These are phyloP conservation scores for Rusavskia elegans DNA, from an alignment of 495 filamentous ascomycete genomes.

Conservation along the genomic window DNA sequence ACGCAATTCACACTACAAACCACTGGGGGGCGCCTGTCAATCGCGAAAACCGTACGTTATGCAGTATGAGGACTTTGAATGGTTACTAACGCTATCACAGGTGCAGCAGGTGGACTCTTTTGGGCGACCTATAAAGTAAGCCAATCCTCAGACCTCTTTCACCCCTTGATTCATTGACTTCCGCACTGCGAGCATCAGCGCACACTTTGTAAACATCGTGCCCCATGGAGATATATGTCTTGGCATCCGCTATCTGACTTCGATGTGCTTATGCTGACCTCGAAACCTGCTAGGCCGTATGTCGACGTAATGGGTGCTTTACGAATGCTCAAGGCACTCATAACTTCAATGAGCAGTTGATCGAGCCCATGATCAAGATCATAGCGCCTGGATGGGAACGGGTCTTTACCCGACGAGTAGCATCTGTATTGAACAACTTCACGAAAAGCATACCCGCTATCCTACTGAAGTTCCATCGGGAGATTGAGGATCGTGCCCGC, in stretches of 20 bases:
- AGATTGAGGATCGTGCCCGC: conserved; percentile 22
- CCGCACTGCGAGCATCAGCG: no score
- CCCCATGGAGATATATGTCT: no score
- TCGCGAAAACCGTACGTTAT: conserved; percentile 15
- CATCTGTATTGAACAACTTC: conserved; percentile 20
- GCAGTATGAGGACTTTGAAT: no score
- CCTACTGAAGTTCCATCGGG: conserved; percentile 26
- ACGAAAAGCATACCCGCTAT: conserved; percentile 9
- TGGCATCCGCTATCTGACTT: no score
- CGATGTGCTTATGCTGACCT: no score
- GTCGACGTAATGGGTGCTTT: conserved; percentile 32
- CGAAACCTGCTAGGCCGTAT: conserved; percentile 24
- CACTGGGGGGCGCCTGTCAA: conserved; percentile 31
- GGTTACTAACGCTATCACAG: no score
- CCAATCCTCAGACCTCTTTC: no score
- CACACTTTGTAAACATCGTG: no score
- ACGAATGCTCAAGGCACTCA: conserved; percentile 11
- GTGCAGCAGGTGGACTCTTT: conserved; percentile 26
- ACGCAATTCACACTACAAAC: conserved; percentile 23
- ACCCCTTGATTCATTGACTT: no score
- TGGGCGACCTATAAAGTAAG: conserved; percentile 40
- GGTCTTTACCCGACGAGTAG: conserved; percentile 30
- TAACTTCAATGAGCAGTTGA: conserved; percentile 17
- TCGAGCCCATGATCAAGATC: conserved; percentile 36
- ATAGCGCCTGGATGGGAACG: conserved; percentile 40